Percentiles rank a stretch among this genome's conserved stretches.
Conservation (phyloP, 2,329 filamentous ascomycete species). For the Pseudocercospora crystallina region DNA sequence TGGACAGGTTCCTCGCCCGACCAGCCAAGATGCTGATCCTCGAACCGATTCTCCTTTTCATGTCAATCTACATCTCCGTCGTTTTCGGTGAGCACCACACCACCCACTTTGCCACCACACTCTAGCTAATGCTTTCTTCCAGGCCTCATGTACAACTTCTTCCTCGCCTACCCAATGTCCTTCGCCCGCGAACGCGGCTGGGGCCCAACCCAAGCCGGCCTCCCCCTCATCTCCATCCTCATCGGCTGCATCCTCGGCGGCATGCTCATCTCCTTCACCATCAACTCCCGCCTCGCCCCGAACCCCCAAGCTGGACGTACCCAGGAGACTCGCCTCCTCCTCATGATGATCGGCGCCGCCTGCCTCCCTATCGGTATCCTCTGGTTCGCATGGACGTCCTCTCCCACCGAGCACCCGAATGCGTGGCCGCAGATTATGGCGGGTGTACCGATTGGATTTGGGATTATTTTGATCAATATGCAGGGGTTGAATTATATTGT, state of each 20-base stretch:
- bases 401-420: conserved; percentile 50
- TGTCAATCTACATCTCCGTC: conserved; percentile 35
- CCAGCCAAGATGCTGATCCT: conserved; percentile 46
- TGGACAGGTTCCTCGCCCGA: conserved; percentile 43
- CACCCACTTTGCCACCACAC: background rate
- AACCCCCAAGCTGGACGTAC: conserved; percentile 39
- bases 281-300: conserved; percentile 43
- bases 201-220: conserved; percentile 71
- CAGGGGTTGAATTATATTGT: conserved; percentile 51
- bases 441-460: conserved; percentile 30
- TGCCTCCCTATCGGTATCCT: conserved; percentile 38
- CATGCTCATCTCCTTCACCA: conserved; percentile 38
- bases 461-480: conserved; percentile 28
- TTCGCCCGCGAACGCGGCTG: conserved; percentile 74
- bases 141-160: conserved; percentile 38
- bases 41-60: conserved; percentile 47
- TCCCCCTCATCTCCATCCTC: conserved; percentile 71
- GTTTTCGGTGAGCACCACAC: conserved; percentile 32
- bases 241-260: conserved; percentile 64
- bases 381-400: conserved; percentile 40
- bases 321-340: conserved; percentile 46
- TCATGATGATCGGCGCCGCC: conserved; percentile 40
- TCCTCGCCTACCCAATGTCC: conserved; percentile 33
- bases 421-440: conserved; percentile 42
- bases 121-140: background rate